Base-by-base conservation (phyloP, 2,329 filamentous ascomycete genomes). In the Calonectria honghensis region DNA sequence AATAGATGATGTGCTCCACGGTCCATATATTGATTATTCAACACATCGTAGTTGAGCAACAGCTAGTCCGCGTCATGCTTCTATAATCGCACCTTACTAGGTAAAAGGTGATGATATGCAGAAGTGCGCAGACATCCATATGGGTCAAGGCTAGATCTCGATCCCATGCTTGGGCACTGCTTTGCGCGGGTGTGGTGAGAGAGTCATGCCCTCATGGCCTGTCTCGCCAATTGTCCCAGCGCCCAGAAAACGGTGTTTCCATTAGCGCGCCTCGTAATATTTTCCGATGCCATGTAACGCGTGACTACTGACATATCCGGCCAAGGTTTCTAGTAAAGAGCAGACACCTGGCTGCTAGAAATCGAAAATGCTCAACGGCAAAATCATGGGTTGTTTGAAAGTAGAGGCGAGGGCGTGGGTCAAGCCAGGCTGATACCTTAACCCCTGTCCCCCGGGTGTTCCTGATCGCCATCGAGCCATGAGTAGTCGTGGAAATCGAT, bases 381-480 rank as follows among this genome's bases (percentile, higher is more conserved):
- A 76, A 79, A 68, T 61, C 72, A 73, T 73, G 63, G 73, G 59
- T 74, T 80, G 18, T 45, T 78, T 78, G 67, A 64, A 67, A 69
- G 68, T 31, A 72, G 72, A 64, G 66, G 20, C 59, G 59, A 50
- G 37, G 70, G 72, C 72, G 79, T 76, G 78, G 65, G 57, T 78
- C 74, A 75, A 73, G 52, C 63, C 31, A 27, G 50, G 41, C 39
- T 63, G 74, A 64, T 73, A 18, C 73, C 77, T 69, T 69, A 71
- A 72, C 72, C 75, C 76, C 76, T 65, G 72, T 69, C 70, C 70
- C 68, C 76, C 72, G 75, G 72, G 78, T 76, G 80, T 81, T 79
- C 76, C 75, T 78, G 77, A 82, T 81, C 73, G 73, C 74, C 76
- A 76, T 81, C 74, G 77, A 76, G 77, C 80, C 78, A 81, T 79